Evolutionary conservation across 1,284 basidiomycete species (phyloP), one percentile per base, ranked within the genome.

Genomic region (Irpex sp.): DNA sequence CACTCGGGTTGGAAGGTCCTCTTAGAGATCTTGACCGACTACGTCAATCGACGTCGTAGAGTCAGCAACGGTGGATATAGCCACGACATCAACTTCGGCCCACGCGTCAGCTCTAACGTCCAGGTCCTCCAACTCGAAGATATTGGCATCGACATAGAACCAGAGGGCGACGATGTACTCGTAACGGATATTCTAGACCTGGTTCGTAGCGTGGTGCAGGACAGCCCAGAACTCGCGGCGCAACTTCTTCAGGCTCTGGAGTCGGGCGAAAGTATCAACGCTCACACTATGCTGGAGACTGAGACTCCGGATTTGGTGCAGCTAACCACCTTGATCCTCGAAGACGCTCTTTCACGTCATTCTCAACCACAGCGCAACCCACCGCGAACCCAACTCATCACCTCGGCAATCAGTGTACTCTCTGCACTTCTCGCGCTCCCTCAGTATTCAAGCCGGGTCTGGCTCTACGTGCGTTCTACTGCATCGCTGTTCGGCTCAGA

Each of bases 1-100:
- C 86, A 92, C 71, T 93, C 88, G 8, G 93, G 91, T 0, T 96
- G 94, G 93, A 89, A 86, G 69, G 73, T 96, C 13, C 76, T 95
- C 17, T 75, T 92, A 8, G 94, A 95, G 69, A 76, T 94, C 19
- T 77, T 96, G 59, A 85, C 86, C 4, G 85, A 89, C 71, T 94
- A 90, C 70, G 84, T 89, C 58, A 86, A 85, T 65, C 81, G 82
- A 48, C 77, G 80, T 63, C 81, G 83, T 11, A 63, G 70, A 56
- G 69, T 69, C 34, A 66, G 72, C 8, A 70, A 75, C 3, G 72
- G 77, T 3, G 78, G 80, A 7, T 77, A 77, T 31, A 84, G 82
- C 70, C 79, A 81, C 55, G 81, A 85, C 57, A 77, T 84, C 38
- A 81, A 82, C 3, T 86, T 86, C 68, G 79, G 78, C 15, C 75